These are phyloP conservation scores for Whalleya microplaca DNA, from an alignment of 2,329 filamentous ascomycete genomes.

Conservation along the genomic window DNA sequence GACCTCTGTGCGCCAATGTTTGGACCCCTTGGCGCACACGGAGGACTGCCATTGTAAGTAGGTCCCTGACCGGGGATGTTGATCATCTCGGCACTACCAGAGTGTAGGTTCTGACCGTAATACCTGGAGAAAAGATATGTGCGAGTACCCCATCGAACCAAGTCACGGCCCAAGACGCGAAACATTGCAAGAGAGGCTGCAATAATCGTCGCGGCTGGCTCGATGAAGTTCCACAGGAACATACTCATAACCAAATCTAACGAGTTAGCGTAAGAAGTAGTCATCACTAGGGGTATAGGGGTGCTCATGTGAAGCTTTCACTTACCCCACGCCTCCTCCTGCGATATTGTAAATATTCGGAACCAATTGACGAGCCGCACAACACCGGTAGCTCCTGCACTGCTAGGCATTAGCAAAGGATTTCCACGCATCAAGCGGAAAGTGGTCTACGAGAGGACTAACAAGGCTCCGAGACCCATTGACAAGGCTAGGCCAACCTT, in stretches of 20 bases:
- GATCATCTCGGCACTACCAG: neutral
- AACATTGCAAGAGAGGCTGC: neutral
- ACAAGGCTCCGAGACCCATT: conserved; percentile 27
- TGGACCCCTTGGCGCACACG: too few relatives aligned
- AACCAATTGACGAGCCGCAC: conserved; percentile 8
- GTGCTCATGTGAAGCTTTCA: neutral
- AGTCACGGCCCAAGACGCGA: neutral
- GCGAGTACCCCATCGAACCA: neutral
- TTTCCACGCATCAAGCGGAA: neutral
- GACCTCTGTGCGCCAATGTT: neutral
- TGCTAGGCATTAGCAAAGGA: conserved; percentile 6
- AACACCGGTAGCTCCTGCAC: conserved; percentile 16
- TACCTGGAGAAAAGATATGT: neutral
- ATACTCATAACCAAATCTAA: conserved; percentile 19
- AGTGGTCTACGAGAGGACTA: conserved; percentile 1
- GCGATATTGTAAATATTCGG: neutral
- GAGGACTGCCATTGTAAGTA: neutral
- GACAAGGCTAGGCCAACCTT: conserved; percentile 24
- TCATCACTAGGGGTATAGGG: too few relatives aligned
- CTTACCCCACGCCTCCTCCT: conserved; percentile 14
- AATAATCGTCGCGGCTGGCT: conserved; percentile 1
- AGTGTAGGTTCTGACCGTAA: neutral
- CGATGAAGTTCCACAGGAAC: conserved; percentile 23
- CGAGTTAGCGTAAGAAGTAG: conserved; percentile 4
- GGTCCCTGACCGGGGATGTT: neutral